A percentile compares a stretch with the other conserved stretches of the same genome.
Conservation (phyloP, 192 early-diverging fungal genomes). For the Backusella mclennaniae region DNA sequence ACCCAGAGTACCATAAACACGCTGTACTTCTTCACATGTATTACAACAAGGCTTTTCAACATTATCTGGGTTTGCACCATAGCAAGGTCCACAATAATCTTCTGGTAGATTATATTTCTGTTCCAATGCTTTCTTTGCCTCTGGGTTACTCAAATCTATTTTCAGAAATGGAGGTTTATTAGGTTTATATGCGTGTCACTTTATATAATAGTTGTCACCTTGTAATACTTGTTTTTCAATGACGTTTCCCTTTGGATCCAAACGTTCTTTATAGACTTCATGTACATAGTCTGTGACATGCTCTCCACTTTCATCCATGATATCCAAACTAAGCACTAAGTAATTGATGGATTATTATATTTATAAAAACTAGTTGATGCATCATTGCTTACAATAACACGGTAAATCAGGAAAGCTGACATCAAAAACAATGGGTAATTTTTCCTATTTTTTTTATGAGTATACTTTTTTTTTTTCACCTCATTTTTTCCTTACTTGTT, state of each 20-base stretch:
- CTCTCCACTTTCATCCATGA: slow-evolving; percentile 92
- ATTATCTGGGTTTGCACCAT: slow-evolving; percentile 62
- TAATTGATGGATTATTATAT: background rate
- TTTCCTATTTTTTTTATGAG: slow-evolving; percentile 47
- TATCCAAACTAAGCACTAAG: slow-evolving; percentile 84
- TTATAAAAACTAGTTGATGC: background rate
- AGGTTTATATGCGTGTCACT: background rate
- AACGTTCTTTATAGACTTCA: slow-evolving; percentile 76
- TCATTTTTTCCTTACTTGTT: slow-evolving; percentile 38
- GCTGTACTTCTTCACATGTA: slow-evolving; percentile 85
- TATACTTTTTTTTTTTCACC: background rate
- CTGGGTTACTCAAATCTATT: slow-evolving; percentile 51
- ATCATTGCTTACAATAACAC: slow-evolving; percentile 64
- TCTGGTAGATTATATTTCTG: background rate
- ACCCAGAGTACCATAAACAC: slow-evolving; percentile 72
- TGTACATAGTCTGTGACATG: slow-evolving; percentile 75
- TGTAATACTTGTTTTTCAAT: slow-evolving; percentile 57
- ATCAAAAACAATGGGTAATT: slow-evolving; percentile 84
- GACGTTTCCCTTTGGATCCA: slow-evolving; percentile 60
- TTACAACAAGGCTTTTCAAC: slow-evolving; percentile 71
- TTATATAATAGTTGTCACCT: slow-evolving; percentile 19
- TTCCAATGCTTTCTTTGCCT: slow-evolving; percentile 21
- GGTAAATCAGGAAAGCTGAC: slow-evolving; percentile 89
- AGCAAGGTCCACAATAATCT: slow-evolving; percentile 85
- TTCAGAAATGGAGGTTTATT: too few relatives aligned